Evolutionary conservation across 2,329 filamentous ascomycete genomes (phyloP).

Genomic region (Epichloe scottii): DNA sequence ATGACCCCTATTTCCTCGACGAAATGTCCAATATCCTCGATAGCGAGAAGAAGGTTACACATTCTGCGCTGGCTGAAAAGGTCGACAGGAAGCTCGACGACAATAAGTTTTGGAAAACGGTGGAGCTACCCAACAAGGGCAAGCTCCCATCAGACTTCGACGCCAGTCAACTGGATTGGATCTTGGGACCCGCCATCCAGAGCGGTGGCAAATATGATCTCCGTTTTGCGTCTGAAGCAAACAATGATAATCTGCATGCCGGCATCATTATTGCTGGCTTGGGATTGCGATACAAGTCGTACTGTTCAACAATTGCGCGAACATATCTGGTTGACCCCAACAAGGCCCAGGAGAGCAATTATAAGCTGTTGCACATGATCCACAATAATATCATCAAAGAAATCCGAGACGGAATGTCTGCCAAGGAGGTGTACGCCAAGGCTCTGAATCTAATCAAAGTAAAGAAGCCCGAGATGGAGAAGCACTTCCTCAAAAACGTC

Average conservation of each 20-base stretch:
- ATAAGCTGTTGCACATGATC: conserved; percentile 74
- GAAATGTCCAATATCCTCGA: conserved; percentile 96
- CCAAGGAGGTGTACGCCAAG: conserved; percentile 87
- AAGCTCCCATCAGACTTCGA: conserved; percentile 85
- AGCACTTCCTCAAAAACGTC: conserved; percentile 86
- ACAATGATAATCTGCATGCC: conserved; percentile 72
- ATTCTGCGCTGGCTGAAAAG: conserved; percentile 73
- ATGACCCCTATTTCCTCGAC: conserved; percentile 97
- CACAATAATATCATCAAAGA: conserved; percentile 88
- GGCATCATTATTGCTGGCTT: conserved; percentile 90
- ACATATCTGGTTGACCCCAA: conserved; percentile 96
- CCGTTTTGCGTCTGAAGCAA: conserved; percentile 64
- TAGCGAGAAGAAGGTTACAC: conserved; percentile 92
- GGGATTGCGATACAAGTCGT: conserved; percentile 89
- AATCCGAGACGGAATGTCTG: conserved; percentile 71
- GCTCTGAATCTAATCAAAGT: conserved; percentile 67
- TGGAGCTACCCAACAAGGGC: conserved; percentile 53
- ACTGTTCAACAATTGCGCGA: conserved; percentile 81
- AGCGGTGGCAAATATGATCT: conserved; percentile 94
- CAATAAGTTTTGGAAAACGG: conserved; percentile 79
- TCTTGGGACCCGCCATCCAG: conserved; percentile 79
- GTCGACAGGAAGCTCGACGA: conserved; percentile 89
- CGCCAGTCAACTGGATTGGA: conserved; percentile 82
- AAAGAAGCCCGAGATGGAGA: conserved; percentile 91
- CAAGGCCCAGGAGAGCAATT: conserved; percentile 88